phyloP scores from a whole-genome alignment of 2,329 filamentous ascomycete species.

The Microsporum audouinii region DNA sequence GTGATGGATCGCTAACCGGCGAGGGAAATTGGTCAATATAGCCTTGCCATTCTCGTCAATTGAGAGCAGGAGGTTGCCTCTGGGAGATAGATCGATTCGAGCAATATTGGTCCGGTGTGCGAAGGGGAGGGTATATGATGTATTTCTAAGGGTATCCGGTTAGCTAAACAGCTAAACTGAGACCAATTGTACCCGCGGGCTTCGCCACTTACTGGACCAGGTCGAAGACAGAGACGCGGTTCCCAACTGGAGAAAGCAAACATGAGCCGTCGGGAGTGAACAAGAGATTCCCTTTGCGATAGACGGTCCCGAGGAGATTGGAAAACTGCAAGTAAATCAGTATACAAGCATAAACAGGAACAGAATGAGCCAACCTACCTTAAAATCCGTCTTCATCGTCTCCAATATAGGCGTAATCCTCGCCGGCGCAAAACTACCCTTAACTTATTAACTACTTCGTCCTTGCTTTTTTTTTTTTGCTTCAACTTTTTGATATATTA shows the following conservation, averaged over 20 bases:
- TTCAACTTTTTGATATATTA: neutral
- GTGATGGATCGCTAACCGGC: slow-evolving; percentile 78
- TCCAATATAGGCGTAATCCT: slow-evolving; percentile 3
- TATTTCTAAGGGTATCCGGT: slow-evolving; percentile 23
- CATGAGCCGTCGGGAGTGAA: slow-evolving; percentile 95
- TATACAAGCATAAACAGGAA: neutral
- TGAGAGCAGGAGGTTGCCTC: slow-evolving; percentile 82
- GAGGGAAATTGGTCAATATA: slow-evolving; percentile 80
- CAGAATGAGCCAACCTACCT: slow-evolving; percentile 48
- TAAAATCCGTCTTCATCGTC: slow-evolving; percentile 97
- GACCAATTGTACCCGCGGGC: neutral
- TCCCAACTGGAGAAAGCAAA: slow-evolving; percentile 91
- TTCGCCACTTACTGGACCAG: slow-evolving; percentile 64
- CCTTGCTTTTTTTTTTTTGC: neutral
- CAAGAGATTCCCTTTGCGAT: slow-evolving; percentile 92
- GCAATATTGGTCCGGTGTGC: slow-evolving; percentile 89
- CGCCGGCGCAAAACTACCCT: slow-evolving; percentile 6
- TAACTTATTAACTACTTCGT: no score
- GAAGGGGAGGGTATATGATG: slow-evolving; percentile 49
- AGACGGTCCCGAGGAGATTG: slow-evolving; percentile 95
- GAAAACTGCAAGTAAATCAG: slow-evolving; percentile 60
- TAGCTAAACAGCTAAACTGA: neutral
- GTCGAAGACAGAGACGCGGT: slow-evolving; percentile 91
- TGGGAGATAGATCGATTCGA: slow-evolving; percentile 75
- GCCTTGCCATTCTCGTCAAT: slow-evolving; percentile 90